These are phyloP conservation scores for Mycosphaerella arachidis DNA, from an alignment of 2,329 filamentous ascomycete species.

Conservation along the genomic window DNA sequence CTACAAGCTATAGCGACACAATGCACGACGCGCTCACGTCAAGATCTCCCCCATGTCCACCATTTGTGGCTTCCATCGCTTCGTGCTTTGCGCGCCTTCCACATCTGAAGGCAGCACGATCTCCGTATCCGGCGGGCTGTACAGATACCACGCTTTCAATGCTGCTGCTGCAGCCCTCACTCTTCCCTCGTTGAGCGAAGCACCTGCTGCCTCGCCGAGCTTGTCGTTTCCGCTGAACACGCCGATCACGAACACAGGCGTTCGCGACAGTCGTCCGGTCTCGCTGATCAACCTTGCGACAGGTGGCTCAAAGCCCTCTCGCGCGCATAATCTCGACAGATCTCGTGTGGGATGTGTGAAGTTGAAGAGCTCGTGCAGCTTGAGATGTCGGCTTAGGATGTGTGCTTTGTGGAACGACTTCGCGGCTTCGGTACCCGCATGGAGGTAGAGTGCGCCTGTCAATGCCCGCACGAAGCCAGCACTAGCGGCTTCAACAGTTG, in stretches of 20 bases:
- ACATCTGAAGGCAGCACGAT: slow-evolving; percentile 49
- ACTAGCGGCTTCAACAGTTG: slow-evolving; percentile 57
- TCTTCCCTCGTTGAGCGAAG: slow-evolving; percentile 72
- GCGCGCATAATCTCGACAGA: slow-evolving; percentile 72
- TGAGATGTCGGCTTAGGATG: slow-evolving; percentile 53
- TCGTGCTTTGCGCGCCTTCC: slow-evolving; percentile 27
- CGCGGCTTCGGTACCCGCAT: slow-evolving; percentile 72
- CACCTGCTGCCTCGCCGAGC: slow-evolving; percentile 82
- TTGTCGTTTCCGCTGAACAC: slow-evolving; percentile 89
- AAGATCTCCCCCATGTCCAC: slow-evolving; percentile 57
- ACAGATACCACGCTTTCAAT: slow-evolving; percentile 93
- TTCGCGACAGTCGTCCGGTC: slow-evolving; percentile 77
- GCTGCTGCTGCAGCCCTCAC: slow-evolving; percentile 76
- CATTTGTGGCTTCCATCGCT: slow-evolving; percentile 51
- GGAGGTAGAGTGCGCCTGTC: slow-evolving; percentile 78
- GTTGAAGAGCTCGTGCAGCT: slow-evolving; percentile 68
- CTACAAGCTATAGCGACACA: not conserved
- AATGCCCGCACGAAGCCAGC: slow-evolving; percentile 78
- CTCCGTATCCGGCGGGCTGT: slow-evolving; percentile 63
- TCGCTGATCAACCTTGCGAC: slow-evolving; percentile 84
- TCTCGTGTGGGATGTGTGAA: slow-evolving; percentile 83
- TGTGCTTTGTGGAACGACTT: slow-evolving; percentile 81
- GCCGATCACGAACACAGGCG: slow-evolving; percentile 88
- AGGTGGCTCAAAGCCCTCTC: slow-evolving; percentile 84
- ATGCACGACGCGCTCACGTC: slow-evolving; percentile 18